Conservation (phyloP, 768 basidiomycete species). For the Russula lepida region DNA sequence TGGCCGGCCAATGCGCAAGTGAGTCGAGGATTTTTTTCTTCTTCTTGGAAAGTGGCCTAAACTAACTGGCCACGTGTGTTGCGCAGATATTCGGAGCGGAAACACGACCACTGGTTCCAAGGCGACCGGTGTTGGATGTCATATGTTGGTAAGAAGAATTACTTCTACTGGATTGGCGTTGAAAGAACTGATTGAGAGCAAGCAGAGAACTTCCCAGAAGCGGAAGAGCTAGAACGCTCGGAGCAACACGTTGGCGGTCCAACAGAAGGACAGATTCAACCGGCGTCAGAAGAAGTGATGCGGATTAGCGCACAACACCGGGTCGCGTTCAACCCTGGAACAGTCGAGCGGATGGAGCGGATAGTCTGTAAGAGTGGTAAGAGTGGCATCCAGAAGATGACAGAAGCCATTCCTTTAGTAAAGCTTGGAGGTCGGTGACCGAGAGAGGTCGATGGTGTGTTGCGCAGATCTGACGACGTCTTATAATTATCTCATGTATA, state of each 20-base stretch:
- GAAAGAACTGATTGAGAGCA: background rate
- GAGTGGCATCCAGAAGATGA: constrained; percentile 12
- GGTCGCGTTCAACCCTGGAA: constrained; percentile 13
- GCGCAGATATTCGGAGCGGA: constrained; percentile 17
- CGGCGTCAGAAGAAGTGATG: constrained; percentile 14
- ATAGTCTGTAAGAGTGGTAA: constrained; percentile 12
- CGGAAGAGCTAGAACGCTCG: background rate
- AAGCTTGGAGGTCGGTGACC: constrained; percentile 1
- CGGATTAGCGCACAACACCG: constrained; percentile 8
- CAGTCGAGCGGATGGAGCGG: constrained; percentile 13
- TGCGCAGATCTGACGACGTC: background rate
- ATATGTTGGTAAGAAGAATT: constrained; percentile 8
- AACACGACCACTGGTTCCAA: constrained; percentile 19
- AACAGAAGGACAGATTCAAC: constrained; percentile 12
- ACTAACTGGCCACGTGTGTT: background rate
- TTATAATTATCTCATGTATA: background rate
- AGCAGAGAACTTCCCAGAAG: constrained; percentile 13
- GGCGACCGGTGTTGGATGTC: constrained; percentile 19
- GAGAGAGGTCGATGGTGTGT: background rate
- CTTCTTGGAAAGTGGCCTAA: background rate
- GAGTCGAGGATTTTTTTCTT: background rate
- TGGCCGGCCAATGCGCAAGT: constrained; percentile 20
- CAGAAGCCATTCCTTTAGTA: constrained; percentile 11
- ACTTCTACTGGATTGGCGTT: background rate
- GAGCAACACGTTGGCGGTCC: constrained; percentile 14